Conservation (phyloP, 352 stramenopile species). For the Aphanomyces astaci region DNA sequence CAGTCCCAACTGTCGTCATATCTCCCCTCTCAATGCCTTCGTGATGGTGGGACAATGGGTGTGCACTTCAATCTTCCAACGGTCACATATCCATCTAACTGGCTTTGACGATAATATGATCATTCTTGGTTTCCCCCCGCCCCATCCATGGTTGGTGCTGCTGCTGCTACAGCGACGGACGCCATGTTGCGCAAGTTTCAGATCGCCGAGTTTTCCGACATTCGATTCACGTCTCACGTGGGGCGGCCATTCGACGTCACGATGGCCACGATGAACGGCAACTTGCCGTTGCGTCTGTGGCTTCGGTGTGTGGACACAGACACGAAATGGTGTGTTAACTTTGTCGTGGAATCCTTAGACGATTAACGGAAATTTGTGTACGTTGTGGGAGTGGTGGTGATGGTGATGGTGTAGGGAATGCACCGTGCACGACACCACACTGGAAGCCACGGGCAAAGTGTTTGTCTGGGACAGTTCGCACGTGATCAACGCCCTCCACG, state of each 20-base stretch:
- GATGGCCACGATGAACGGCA: not conserved
- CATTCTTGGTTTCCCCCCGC: too few species aligned
- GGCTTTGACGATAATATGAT: too few species aligned
- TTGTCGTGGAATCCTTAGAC: too few species aligned
- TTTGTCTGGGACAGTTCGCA: not conserved
- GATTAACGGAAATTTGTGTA: too few species aligned
- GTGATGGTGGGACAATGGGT: too few species aligned
- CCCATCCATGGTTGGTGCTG: too few species aligned
- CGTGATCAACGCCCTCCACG: not conserved
- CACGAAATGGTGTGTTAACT: not conserved
- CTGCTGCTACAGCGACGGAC: too few species aligned
- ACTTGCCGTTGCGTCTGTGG: not conserved
- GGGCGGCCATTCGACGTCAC: not conserved
- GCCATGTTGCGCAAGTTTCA: not conserved
- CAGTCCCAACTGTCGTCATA: too few species aligned
- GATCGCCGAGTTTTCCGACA: not conserved
- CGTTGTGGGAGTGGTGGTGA: too few species aligned
- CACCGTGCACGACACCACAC: not conserved
- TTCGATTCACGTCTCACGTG: not conserved
- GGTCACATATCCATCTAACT: too few species aligned
- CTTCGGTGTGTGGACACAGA: not conserved
- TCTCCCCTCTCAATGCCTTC: too few species aligned
- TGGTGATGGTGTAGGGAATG: not conserved
- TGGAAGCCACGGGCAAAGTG: not conserved
- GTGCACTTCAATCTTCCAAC: too few species aligned